Percentiles rank a stretch among this genome's conserved stretches.
phyloP scores from a whole-genome alignment of 2,329 filamentous ascomycete genomes.

The Exophiala calicioides region DNA sequence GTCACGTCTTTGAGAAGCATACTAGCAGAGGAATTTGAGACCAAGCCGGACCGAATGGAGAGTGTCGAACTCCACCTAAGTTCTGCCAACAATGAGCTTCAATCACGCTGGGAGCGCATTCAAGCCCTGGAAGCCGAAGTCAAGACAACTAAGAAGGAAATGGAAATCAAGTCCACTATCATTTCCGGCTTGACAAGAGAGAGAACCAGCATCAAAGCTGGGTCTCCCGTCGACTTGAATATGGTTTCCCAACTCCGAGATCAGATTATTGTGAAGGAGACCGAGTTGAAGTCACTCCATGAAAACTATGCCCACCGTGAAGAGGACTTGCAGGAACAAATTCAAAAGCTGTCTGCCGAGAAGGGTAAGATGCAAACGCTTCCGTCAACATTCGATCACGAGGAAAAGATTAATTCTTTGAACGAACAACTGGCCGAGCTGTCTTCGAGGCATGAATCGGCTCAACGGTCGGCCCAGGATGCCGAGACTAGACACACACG shows the following conservation, averaged over 20 bases:
- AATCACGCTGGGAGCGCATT: conserved; percentile 82
- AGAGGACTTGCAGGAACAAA: conserved; percentile 69
- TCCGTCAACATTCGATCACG: conserved; percentile 49
- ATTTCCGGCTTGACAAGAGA: conserved; percentile 93
- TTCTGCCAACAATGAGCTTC: conserved; percentile 87
- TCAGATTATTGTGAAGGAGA: conserved; percentile 84
- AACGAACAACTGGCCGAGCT: conserved; percentile 71
- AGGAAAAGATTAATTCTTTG: conserved; percentile 50
- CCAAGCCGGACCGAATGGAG: conserved; percentile 79
- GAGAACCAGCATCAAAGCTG: conserved; percentile 79
- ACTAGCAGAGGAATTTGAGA: conserved; percentile 80
- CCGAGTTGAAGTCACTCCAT: conserved; percentile 72
- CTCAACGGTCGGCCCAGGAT: conserved; percentile 68
- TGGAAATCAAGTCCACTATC: conserved; percentile 94
- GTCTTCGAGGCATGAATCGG: conserved; percentile 73
- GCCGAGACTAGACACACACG: conserved; percentile 72
- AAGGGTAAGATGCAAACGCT: conserved; percentile 45
- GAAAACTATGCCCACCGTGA: conserved; percentile 73
- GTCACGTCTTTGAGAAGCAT: conserved; percentile 88
- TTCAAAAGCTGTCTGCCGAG: conserved; percentile 63
- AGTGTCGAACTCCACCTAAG: conserved; percentile 92
- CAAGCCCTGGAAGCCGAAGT: conserved; percentile 87
- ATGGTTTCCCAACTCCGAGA: conserved; percentile 84
- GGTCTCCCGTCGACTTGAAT: conserved; percentile 84
- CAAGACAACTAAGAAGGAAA: conserved; percentile 82